Base-by-base conservation (phyloP, 1,284 basidiomycete genomes). In the Pseudozyma sp. region DNA sequence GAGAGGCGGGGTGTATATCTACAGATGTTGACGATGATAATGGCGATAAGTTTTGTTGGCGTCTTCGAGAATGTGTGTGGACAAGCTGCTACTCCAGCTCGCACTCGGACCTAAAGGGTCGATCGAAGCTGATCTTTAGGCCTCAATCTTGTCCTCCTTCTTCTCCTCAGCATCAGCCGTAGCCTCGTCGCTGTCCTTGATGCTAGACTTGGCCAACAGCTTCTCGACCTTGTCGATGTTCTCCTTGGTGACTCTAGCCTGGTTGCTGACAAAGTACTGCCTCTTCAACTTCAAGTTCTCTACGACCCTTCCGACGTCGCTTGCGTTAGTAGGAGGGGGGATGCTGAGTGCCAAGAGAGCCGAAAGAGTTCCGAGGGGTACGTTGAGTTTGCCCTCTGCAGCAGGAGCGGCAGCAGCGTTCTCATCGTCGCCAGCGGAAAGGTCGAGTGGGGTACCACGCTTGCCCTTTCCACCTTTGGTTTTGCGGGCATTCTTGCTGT, bases 261-360 rank as follows among this genome's bases (percentile, higher is more conserved):
- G 88, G 86, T 90, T 89, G 70, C 87, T 88, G 84, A 93, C 90
- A 85, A 91, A 98, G 95, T 95, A 99, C 47, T 92, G 89, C 87
- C 94, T 95, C 89, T 99, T 99, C 60, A 90, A 93, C 86, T 92
- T 92, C 63, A 99, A 88, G 84, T 97, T 93, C 82, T 93, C 92
- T 68, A 99, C 88, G 40, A 94, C 90, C 57, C 93, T 92, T 54
- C 90, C 89, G 38, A 96, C 89, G 82, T 99, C 96, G 13, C 89
- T 88, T 51, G 89, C 86, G 45, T 91, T 91, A 10, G 90, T 88
- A 0, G 97, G 97, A 21, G 95, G 93, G 34, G 94, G 91, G 82
- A 99, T 98, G 55, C 93, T 94, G 38, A 99, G 89, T 14, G 90
- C 88, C 62, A 97, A 89, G 51, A 99, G 90, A 1, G 95, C 96